Percentiles rank a stretch among this genome's conserved stretches.
Evolutionary conservation across 306 rosid genomes (phyloP).

Genomic region (Lathyrus tuberosus): DNA sequence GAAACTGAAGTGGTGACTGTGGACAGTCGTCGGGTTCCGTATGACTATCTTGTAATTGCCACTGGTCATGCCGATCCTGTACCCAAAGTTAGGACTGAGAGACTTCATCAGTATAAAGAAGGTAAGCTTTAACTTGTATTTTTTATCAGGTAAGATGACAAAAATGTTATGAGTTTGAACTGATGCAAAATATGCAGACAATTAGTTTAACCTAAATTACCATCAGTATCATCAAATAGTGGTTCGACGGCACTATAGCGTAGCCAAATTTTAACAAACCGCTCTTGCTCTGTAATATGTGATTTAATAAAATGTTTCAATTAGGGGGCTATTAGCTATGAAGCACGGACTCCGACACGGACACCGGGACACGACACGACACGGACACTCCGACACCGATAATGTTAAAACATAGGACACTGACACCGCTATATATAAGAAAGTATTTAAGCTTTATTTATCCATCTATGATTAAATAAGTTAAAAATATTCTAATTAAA

Average conservation of each 20-base stretch:
- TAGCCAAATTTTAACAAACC: background rate
- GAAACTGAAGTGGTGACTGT: slow-evolving; percentile 66
- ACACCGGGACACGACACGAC: too few relatives aligned
- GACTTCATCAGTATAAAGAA: slow-evolving; percentile 56
- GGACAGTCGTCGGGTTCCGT: slow-evolving; percentile 53
- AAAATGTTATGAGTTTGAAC: slow-evolving; percentile 11
- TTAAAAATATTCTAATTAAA: too few relatives aligned
- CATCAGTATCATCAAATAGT: background rate
- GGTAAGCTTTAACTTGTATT: slow-evolving; percentile 47
- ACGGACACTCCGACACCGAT: too few relatives aligned
- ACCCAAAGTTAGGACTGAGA: slow-evolving; percentile 53
- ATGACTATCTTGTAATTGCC: slow-evolving; percentile 73
- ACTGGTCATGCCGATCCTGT: slow-evolving; percentile 64
- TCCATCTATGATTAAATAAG: too few relatives aligned
- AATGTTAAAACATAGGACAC: too few relatives aligned
- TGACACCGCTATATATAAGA: too few relatives aligned
- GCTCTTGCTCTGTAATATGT: background rate
- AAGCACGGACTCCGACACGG: too few relatives aligned
- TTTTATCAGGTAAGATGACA: slow-evolving; percentile 4
- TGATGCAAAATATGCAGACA: slow-evolving; percentile 9
- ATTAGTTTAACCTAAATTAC: slow-evolving; percentile 11
- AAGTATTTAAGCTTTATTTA: too few relatives aligned
- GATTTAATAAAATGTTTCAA: background rate
- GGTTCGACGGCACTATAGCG: background rate
- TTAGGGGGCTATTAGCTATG: too few relatives aligned